Base-by-base conservation (phyloP, 2,329 filamentous ascomycete genomes). In the Triangularia verruculosa region DNA sequence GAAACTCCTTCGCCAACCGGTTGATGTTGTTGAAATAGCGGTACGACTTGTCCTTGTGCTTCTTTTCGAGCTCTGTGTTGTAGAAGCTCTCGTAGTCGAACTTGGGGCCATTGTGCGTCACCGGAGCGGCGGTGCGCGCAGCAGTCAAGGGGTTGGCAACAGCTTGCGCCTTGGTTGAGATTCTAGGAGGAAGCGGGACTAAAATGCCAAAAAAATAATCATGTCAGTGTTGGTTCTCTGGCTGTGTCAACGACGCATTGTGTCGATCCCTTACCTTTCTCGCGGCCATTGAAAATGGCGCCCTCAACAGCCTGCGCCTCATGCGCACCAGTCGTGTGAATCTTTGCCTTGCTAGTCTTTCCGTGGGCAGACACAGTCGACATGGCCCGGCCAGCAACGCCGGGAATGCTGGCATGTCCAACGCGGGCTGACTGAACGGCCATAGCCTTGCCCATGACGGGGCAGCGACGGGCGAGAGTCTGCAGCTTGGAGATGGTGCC, bases 1-100 rank as follows among this genome's bases (percentile, higher is more conserved):
- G 95, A 68, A 99, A 99, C 69, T 98, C 92, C 80, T 95, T 92
- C 69, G 95, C 95, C 66, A 99, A 84, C 34, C 95, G 93, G 75
- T 99, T 99, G 87, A 99, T 99, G 83, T 99, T 99, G 85, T 99
- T 99, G 83, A 99, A 99, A 82, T 98, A 98, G 74, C 95, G 92
- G 82, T 99, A 99, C 59, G 93, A 97, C 82, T 97, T 98, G 84
- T 99, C 95, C 84, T 96, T 93, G 85, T 97, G 95, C 82, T 99
- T 99, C 86, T 97, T 98, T 72, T 97, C 92, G 70, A 99, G 80
- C 77, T 99, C 94, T 66, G 81, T 81, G 69, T 89, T 80, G 80
- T 98, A 99, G 78, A 97, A 99, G 55, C 77, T 86, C 72, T 97
- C 88, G 74, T 99, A 99, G 78, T 98, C 85, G 78, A 97, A 99